Conservation (phyloP, 306 rosid genomes). For the Dryas octopetala region DNA sequence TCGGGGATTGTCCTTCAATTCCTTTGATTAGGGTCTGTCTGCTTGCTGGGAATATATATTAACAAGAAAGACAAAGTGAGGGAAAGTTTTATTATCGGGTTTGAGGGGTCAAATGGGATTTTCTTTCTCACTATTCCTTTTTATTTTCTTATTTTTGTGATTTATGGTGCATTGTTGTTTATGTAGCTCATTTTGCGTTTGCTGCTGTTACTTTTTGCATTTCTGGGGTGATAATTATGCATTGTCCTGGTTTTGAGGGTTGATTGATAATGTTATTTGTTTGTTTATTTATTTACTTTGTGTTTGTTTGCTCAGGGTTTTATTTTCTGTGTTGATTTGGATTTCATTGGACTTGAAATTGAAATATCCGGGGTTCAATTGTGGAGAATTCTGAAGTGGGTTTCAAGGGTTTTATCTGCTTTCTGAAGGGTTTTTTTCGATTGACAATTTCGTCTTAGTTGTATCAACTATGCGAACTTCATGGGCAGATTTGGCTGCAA, state of each 20-base stretch:
- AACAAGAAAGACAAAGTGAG: background rate
- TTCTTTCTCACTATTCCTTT: background rate
- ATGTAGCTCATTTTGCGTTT: conserved; percentile 5
- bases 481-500: conserved; percentile 95
- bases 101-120: conserved; percentile 1
- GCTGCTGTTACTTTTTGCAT: background rate
- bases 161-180: conserved; percentile 18
- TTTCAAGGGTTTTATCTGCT: background rate
- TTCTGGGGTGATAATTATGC: background rate
- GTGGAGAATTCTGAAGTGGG: background rate
- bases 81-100: background rate
- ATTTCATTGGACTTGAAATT: background rate
- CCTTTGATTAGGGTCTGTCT: background rate
- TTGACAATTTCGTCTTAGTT: conserved; percentile 30
- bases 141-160: background rate
- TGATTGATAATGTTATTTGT: background rate
- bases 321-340: background rate
- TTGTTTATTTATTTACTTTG: background rate
- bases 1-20: conserved; percentile 6
- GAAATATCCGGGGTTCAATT: conserved; percentile 2
- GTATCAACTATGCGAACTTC: conserved; percentile 68
- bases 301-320: conserved; percentile 15
- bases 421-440: conserved; percentile 13
- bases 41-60: background rate
- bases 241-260: background rate